Conservation (phyloP, 345 rosid species). For the Diplotaxis tenuifolia region DNA sequence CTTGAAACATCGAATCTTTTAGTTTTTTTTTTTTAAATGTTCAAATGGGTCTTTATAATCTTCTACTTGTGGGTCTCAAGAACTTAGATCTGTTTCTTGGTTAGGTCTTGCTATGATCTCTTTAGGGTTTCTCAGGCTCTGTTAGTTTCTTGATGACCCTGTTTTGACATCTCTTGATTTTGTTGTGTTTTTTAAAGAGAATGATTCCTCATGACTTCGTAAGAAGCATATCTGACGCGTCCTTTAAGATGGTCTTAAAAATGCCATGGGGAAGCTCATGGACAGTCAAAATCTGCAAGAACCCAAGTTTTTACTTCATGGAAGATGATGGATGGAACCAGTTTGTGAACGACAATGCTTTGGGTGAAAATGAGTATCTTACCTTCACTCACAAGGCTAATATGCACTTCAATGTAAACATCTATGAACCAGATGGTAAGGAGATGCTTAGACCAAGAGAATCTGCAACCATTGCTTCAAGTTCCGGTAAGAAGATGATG, state of each 20-base stretch:
- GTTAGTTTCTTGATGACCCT: neutral
- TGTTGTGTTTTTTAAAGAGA: conserved; percentile 18
- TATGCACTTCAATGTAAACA: conserved; percentile 14
- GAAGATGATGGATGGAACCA: conserved; percentile 26
- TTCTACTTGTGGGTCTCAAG: neutral
- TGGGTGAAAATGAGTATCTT: conserved; percentile 27
- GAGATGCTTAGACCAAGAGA: conserved; percentile 20
- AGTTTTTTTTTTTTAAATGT: neutral
- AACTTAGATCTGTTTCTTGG: conserved; percentile 12
- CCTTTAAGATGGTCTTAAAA: conserved; percentile 18
- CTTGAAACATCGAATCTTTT: neutral
- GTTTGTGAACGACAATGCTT: conserved; percentile 22
- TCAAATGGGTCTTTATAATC: neutral
- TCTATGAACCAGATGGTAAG: neutral
- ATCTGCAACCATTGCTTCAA: conserved; percentile 1
- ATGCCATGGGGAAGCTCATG: conserved; percentile 33
- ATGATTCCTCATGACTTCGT: conserved; percentile 20
- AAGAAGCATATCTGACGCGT: neutral
- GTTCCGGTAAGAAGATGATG: conserved; percentile 12
- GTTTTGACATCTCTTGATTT: neutral
- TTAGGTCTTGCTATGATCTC: neutral
- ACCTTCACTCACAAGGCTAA: conserved; percentile 18
- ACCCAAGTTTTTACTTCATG: conserved; percentile 21
- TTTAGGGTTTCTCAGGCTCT: too few relatives aligned
- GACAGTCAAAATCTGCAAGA: conserved; percentile 18